Base-by-base conservation (phyloP, 495 filamentous ascomycete species). In the Umbilicaria muhlenbergii region DNA sequence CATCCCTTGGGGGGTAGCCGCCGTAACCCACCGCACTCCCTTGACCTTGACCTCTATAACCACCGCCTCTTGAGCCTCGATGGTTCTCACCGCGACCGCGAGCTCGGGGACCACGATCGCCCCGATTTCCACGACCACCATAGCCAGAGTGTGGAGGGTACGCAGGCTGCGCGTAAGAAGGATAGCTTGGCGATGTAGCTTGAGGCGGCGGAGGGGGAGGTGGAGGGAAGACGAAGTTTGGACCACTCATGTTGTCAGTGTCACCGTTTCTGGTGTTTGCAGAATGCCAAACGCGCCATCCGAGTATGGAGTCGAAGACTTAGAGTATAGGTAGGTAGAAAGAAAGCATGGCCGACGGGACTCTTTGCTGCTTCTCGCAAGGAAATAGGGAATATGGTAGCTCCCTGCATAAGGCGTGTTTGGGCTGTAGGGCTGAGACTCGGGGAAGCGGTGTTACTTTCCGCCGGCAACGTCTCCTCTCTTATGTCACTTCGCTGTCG, bases 71-170 rank as follows among this genome's bases (percentile, higher is more conserved):
- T 42, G 18, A 34, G 10, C 58, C 55, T 42, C 70, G 68, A 17
- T 66, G 65, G 51, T 65, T 65, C 51, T 70, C 61, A 10, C 67
- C 68, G 46, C 68, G 66, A 39, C 76, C 62, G 24, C 71, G 60
- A 41, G 70, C 71, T 51, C 73, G 62, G 14, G 69, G 64, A 24
- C 70, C 68, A 54, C 67, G 63, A 18, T 66, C 69, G 49, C 66
- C 65, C 44, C 64, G 65, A 53, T 47, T 55, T 39, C 58, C 63
- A 39, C 58, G 64, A 52, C 5, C 37, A 11, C 16, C 17, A 15
- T 32, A 39, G 28, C 43, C 40, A 42, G 18, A 40, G 19, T 39
- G 33, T 21, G 12, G 36, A 14, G 11, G 28, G 17, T 39, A 47
- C 14, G 55, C 69, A 47, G 38, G 17, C 19, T 50, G 46, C 8